These are phyloP conservation scores for Gyrodon lividus DNA, from an alignment of 768 basidiomycete genomes.

Conservation along the genomic window DNA sequence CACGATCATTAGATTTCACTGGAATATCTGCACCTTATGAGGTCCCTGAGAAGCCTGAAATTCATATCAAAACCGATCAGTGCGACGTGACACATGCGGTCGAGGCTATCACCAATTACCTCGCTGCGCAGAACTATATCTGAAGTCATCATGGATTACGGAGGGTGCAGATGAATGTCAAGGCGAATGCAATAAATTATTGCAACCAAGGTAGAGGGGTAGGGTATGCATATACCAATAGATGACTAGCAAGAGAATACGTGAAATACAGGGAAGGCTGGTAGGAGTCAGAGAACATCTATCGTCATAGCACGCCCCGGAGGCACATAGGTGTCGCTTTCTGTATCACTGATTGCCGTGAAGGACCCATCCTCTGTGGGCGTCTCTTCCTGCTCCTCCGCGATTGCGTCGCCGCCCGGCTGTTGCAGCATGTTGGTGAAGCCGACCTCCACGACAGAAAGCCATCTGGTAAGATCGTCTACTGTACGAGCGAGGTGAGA, in stretches of 20 bases:
- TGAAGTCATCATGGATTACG: conserved; percentile 22
- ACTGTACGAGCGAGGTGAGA: conserved; percentile 70
- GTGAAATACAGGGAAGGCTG: conserved; percentile 3
- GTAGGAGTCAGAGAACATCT: conserved; percentile 21
- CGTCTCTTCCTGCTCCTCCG: conserved; percentile 60
- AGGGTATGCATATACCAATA: conserved; percentile 14
- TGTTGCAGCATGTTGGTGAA: conserved; percentile 64
- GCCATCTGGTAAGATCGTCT: conserved; percentile 73
- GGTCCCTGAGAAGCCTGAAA: conserved; percentile 78
- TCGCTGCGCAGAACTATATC: conserved; percentile 63
- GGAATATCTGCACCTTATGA: conserved; percentile 98
- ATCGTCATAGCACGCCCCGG: conserved; percentile 10
- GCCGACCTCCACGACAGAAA: conserved; percentile 71
- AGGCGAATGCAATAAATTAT: conserved; percentile 11
- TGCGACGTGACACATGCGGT: conserved; percentile 78
- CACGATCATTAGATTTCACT: conserved; percentile 77
- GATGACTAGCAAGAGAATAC: conserved; percentile 16
- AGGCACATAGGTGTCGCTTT: conserved; percentile 7
- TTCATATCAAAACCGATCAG: conserved; percentile 89
- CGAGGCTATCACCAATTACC: conserved; percentile 74
- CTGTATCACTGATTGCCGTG: conserved; percentile 5
- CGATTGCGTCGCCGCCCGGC: conserved; percentile 50
- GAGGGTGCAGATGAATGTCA: conserved; percentile 17
- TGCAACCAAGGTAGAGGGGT: conserved; percentile 5
- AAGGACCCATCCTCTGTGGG: conserved; percentile 22